Base-by-base conservation (phyloP, 2,329 filamentous ascomycete genomes). In the Ceratocystis papillata region DNA sequence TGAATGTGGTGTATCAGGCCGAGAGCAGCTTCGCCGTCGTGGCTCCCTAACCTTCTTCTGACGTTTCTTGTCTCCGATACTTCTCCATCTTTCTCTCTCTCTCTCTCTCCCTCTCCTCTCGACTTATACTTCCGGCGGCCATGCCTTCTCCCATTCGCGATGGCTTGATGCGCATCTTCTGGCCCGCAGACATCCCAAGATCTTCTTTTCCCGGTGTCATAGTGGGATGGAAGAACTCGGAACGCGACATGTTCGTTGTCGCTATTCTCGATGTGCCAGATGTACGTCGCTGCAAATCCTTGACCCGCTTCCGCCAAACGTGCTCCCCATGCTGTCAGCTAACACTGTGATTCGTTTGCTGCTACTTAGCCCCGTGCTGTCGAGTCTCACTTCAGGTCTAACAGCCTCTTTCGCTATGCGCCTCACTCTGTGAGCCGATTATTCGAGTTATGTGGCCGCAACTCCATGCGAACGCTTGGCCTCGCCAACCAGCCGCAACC, bases 161-260 rank as follows among this genome's bases (percentile, higher is more conserved):
- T 89, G 92, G 89, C 73, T 81, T 97, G 80, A 90, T 97, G 87
- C 90, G 94, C 80, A 87, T 99, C 79, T 97, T 99, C 79, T 99
- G 94, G 94, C 95, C 94, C 72, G 88, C 88, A 73, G 92, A 96
- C 77, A 85, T 90, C 73, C 81, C 83, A 65, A 82, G 81, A 75
- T 88, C 87, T 65, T 83, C 85, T 70, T 80, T 83, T 67, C 84
- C 90, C 53, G 94, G 93, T 57, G 89, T 96, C 68, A 85, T 99
- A 70, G 89, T 99, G 60, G 94, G 94, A 73, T 99, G 93, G 90
- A 86, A 88, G 72, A 99, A 99, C 76, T 96, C 93, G 46, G 87
- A 87, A 61, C 79, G 91, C 64, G 94, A 99, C 76, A 80, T 97
- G 60, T 88, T 97, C 72, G 92, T 97, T 46, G 86, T 97, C 62